These are phyloP conservation scores for Claviceps spartinae DNA, from an alignment of 2,329 filamentous ascomycete genomes.

Conservation along the genomic window DNA sequence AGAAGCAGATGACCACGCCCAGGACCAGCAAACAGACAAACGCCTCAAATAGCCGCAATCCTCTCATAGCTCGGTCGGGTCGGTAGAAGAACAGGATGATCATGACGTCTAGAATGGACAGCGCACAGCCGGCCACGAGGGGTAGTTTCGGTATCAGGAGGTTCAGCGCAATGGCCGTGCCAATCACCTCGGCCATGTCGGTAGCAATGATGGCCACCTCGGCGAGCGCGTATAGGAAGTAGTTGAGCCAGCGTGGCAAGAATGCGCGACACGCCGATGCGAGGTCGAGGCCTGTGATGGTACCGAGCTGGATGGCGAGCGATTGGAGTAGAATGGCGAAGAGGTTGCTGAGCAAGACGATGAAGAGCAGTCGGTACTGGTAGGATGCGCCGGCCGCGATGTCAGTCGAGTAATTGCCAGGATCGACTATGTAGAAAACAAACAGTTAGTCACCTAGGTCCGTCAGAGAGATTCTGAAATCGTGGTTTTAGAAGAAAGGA, in stretches of 20 bases:
- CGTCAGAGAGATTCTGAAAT: neutral
- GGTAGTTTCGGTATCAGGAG: conserved; percentile 50
- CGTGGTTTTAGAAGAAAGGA: neutral
- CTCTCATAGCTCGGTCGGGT: conserved; percentile 43
- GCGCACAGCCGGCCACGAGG: conserved; percentile 52
- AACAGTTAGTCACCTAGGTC: neutral
- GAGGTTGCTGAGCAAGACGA: conserved; percentile 54
- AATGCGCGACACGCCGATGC: conserved; percentile 53
- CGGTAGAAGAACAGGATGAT: conserved; percentile 54
- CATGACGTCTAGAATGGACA: conserved; percentile 56
- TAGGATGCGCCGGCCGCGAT: conserved; percentile 54
- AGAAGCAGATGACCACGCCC: conserved; percentile 58
- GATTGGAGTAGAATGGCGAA: conserved; percentile 60
- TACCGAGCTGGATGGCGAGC: conserved; percentile 55
- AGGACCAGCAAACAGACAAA: conserved; percentile 51
- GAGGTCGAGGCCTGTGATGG: conserved; percentile 53
- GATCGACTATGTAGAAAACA: conserved; percentile 30
- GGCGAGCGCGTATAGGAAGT: conserved; percentile 46
- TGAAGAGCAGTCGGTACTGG: conserved; percentile 51
- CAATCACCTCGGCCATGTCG: conserved; percentile 60
- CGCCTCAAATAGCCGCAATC: conserved; percentile 48
- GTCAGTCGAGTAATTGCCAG: conserved; percentile 58
- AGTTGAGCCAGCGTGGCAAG: conserved; percentile 52
- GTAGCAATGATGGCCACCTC: conserved; percentile 59
- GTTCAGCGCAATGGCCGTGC: conserved; percentile 56